Conservation (phyloP, 2,329 filamentous ascomycete genomes). For the Chrysosporium keratinophilum region DNA sequence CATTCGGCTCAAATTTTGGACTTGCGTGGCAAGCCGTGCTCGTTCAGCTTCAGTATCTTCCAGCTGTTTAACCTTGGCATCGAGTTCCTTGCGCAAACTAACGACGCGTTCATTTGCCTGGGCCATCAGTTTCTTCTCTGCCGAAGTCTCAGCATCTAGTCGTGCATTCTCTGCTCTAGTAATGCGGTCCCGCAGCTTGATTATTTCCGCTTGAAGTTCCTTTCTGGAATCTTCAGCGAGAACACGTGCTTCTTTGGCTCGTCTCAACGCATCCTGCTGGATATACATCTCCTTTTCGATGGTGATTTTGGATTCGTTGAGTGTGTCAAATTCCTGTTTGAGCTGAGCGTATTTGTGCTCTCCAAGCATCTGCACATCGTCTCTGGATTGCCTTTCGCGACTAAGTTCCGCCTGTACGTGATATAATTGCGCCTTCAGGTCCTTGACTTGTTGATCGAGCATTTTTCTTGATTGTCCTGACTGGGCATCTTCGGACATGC, state of each 20-base stretch:
- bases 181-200: conserved; percentile 70
- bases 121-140: conserved; percentile 67
- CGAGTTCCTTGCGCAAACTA: conserved; percentile 66
- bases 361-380: conserved; percentile 81
- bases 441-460: conserved; percentile 75
- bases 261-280: conserved; percentile 80
- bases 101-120: conserved; percentile 71
- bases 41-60: conserved; percentile 73
- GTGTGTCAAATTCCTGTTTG: conserved; percentile 70
- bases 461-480: conserved; percentile 70
- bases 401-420: conserved; percentile 80
- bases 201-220: conserved; percentile 76
- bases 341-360: conserved; percentile 79
- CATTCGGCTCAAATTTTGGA: conserved; percentile 75
- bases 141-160: conserved; percentile 66
- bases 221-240: conserved; percentile 79
- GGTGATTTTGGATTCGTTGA: conserved; percentile 91
- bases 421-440: conserved; percentile 76
- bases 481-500: conserved; percentile 81
- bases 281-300: conserved; percentile 97
- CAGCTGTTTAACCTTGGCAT: conserved; percentile 64
- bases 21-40: conserved; percentile 61
- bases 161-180: conserved; percentile 77
- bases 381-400: conserved; percentile 80
- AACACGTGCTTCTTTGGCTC: conserved; percentile 69